phyloP scores from a whole-genome alignment of 306 rosid genomes.

The Parietaria judaica region DNA sequence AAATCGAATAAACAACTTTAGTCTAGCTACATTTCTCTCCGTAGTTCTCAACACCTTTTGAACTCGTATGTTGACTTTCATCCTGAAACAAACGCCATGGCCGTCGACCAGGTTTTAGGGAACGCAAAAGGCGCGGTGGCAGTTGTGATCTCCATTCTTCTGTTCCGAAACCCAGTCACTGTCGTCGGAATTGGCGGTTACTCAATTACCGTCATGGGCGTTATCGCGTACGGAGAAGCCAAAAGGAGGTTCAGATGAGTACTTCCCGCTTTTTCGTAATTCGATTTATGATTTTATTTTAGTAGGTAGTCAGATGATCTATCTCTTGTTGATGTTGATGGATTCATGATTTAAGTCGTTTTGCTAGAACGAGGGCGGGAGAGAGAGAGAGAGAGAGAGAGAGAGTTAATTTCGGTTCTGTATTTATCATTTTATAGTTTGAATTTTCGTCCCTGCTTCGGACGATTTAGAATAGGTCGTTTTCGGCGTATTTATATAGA shows the following conservation, averaged over 20 bases:
- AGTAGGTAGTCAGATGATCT: conserved; percentile 12
- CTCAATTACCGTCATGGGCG: conserved; percentile 69
- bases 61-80: neutral
- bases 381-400: neutral
- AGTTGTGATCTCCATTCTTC: conserved; percentile 89
- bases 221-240: conserved; percentile 85
- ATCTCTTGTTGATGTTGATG: conserved; percentile 14
- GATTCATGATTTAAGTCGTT: conserved; percentile 26
- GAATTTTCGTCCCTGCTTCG: neutral
- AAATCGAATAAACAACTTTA: neutral
- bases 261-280: neutral
- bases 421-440: neutral
- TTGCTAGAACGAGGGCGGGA: neutral
- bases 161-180: conserved; percentile 90
- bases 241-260: conserved; percentile 75
- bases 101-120: conserved; percentile 63
- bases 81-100: conserved; percentile 10
- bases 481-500: conserved; percentile 1
- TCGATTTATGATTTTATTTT: conserved; percentile 17
- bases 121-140: conserved; percentile 98
- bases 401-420: conserved; percentile 15
- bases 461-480: neutral
- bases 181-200: conserved; percentile 82
- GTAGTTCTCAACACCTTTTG: neutral
- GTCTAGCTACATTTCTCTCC: neutral